Evolutionary conservation across 495 filamentous ascomycete species (phyloP).

Genomic region (Penicillium cosmopolitanum): DNA sequence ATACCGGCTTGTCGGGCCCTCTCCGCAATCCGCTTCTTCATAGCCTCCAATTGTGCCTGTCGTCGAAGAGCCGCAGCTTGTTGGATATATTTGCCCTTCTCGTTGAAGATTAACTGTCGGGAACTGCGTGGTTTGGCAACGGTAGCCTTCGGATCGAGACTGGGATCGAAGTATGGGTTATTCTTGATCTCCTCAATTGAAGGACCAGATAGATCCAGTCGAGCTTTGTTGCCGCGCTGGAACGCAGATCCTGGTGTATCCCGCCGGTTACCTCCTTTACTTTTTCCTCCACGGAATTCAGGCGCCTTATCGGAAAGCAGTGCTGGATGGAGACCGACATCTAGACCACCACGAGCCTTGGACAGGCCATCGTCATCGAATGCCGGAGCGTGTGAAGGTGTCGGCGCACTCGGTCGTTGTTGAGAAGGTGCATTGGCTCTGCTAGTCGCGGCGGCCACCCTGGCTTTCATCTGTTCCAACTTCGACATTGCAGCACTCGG

Average conservation of each 20-base stretch:
- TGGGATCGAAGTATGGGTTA: constrained; percentile 89
- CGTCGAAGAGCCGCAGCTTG: constrained; percentile 86
- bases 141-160: constrained; percentile 63
- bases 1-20: constrained; percentile 82
- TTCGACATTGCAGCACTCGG: constrained; percentile 54
- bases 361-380: constrained; percentile 53
- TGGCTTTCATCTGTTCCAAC: constrained; percentile 74
- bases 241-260: constrained; percentile 47
- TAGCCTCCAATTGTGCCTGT: constrained; percentile 85
- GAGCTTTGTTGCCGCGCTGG: constrained; percentile 51
- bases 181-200: constrained; percentile 67
- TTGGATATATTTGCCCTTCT: constrained; percentile 95
- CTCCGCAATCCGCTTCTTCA: constrained; percentile 91
- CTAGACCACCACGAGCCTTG: constrained; percentile 74
- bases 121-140: constrained; percentile 65
- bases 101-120: constrained; percentile 84
- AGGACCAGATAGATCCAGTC: constrained; percentile 71
- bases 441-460: constrained; percentile 75
- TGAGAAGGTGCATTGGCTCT: constrained; percentile 53
- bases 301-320: constrained; percentile 73
- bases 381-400: constrained; percentile 41
- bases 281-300: constrained; percentile 63
- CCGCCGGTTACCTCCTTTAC: constrained; percentile 59
- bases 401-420: constrained; percentile 40
- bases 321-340: constrained; percentile 88